Conservation (phyloP, 1,139 yeast genomes). For the Cylindricascospora bacillispora region DNA sequence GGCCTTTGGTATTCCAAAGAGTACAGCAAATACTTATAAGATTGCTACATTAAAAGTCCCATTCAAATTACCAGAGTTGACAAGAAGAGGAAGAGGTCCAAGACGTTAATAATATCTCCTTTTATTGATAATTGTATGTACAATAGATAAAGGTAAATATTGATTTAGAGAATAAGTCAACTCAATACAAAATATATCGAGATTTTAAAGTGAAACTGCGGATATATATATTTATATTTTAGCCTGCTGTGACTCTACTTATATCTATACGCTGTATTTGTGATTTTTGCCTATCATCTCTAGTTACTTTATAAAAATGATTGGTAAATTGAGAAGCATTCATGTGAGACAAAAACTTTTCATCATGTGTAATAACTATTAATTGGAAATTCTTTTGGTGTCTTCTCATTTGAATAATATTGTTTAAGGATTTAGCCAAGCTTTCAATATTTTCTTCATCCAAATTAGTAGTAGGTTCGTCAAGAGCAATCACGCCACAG, state of each 20-base stretch:
- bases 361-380: slow-evolving; percentile 93
- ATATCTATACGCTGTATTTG: slow-evolving; percentile 46
- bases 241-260: slow-evolving; percentile 26
- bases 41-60: slow-evolving; percentile 82
- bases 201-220: too few relatives aligned
- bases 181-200: too few relatives aligned
- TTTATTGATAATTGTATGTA: neutral
- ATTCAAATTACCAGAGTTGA: slow-evolving; percentile 74
- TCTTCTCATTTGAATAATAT: slow-evolving; percentile 62
- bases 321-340: slow-evolving; percentile 81
- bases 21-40: slow-evolving; percentile 54
- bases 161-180: too few relatives aligned
- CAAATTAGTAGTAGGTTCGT: slow-evolving; percentile 94
- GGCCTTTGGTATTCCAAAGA: slow-evolving; percentile 63
- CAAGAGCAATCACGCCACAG: slow-evolving; percentile 92
- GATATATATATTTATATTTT: too few relatives aligned
- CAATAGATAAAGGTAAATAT: too few relatives aligned
- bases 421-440: slow-evolving; percentile 66
- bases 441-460: slow-evolving; percentile 85
- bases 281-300: slow-evolving; percentile 74
- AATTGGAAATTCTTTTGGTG: slow-evolving; percentile 82
- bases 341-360: slow-evolving; percentile 74
- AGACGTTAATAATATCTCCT: slow-evolving; percentile 7
- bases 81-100: slow-evolving; percentile 46
- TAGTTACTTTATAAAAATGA: slow-evolving; percentile 66